Evolutionary conservation across 352 stramenopile species (phyloP).

Genomic region (Phytophthora capsici): DNA sequence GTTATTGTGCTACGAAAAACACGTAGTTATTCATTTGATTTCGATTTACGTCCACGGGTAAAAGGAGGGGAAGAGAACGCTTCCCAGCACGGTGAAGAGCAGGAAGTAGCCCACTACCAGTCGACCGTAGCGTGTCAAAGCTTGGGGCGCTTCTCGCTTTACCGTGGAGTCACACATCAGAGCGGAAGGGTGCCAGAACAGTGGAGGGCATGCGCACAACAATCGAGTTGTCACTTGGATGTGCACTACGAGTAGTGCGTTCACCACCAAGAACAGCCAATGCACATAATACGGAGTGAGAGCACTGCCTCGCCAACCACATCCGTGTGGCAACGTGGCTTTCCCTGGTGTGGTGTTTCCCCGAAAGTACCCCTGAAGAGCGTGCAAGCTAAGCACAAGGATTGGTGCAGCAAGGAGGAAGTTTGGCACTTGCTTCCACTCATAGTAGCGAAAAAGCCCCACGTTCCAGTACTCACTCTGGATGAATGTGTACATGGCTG

Average conservation of each 20-base stretch:
- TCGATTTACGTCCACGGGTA: constrained; percentile 80
- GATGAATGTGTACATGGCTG: constrained; percentile 94
- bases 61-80: constrained; percentile 78
- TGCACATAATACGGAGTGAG: constrained; percentile 71
- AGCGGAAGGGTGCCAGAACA: constrained; percentile 80
- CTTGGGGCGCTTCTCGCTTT: constrained; percentile 12
- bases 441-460: constrained; percentile 93
- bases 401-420: constrained; percentile 93
- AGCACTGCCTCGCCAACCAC: constrained; percentile 20
- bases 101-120: constrained; percentile 73
- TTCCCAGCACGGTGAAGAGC: constrained; percentile 71
- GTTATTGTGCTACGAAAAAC: constrained; percentile 33
- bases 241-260: constrained; percentile 80
- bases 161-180: constrained; percentile 17
- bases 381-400: constrained; percentile 67
- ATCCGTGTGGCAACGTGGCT: constrained; percentile 3
- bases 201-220: constrained; percentile 70
- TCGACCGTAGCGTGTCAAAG: constrained; percentile 30
- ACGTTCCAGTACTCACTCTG: constrained; percentile 97
- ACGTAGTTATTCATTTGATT: constrained; percentile 28
- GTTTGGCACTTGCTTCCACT: constrained; percentile 94
- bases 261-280: constrained; percentile 78
- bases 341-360: constrained; percentile 25
- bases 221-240: constrained; percentile 90
- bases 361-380: constrained; percentile 61